Percentiles rank a stretch among this genome's conserved stretches.
Evolutionary conservation across 2,329 filamentous ascomycete genomes (phyloP).

Genomic region (Fusarium vanettenii): DNA sequence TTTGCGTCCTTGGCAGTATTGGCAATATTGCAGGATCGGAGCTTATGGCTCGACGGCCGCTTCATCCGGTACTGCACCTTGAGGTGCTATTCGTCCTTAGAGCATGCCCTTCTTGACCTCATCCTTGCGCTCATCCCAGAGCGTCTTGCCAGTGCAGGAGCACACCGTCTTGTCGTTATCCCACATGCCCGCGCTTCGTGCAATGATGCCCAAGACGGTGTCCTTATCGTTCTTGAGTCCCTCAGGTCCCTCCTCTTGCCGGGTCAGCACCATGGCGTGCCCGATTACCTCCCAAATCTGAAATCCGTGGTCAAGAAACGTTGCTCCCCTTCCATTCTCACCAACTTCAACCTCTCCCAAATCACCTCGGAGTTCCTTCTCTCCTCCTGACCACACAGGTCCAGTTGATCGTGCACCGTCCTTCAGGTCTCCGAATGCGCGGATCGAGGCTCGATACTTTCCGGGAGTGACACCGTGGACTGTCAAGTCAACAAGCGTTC

Average conservation of each 20-base stretch:
- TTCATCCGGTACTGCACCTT: slow-evolving; percentile 16
- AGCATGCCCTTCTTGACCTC: slow-evolving; percentile 92
- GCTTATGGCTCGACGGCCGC: slow-evolving; percentile 2
- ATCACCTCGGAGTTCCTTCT: slow-evolving; percentile 59
- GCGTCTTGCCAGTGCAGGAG: slow-evolving; percentile 96
- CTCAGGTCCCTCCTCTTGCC: slow-evolving; percentile 62
- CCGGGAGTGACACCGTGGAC: slow-evolving; percentile 85
- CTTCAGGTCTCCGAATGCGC: slow-evolving; percentile 88
- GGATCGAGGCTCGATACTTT: slow-evolving; percentile 84
- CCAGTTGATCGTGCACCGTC: slow-evolving; percentile 85
- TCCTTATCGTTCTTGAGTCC: slow-evolving; percentile 80
- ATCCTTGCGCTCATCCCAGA: slow-evolving; percentile 96
- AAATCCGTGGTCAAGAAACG: slow-evolving; percentile 84
- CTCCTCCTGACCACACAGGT: slow-evolving; percentile 77
- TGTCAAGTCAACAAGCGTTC: slow-evolving; percentile 89
- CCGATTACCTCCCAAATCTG: slow-evolving; percentile 98
- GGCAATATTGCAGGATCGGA: slow-evolving; percentile 13
- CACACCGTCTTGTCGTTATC: slow-evolving; percentile 99
- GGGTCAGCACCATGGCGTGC: slow-evolving; percentile 87
- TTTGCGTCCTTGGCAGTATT: slow-evolving; percentile 17
- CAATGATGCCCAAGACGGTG: slow-evolving; percentile 92
- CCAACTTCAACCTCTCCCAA: slow-evolving; percentile 83
- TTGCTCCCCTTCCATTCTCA: slow-evolving; percentile 78
- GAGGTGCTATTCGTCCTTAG: slow-evolving; percentile 55
- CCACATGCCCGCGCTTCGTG: slow-evolving; percentile 96